phyloP scores from a whole-genome alignment of 2,329 filamentous ascomycete species.

The Sclerotinia minor region DNA sequence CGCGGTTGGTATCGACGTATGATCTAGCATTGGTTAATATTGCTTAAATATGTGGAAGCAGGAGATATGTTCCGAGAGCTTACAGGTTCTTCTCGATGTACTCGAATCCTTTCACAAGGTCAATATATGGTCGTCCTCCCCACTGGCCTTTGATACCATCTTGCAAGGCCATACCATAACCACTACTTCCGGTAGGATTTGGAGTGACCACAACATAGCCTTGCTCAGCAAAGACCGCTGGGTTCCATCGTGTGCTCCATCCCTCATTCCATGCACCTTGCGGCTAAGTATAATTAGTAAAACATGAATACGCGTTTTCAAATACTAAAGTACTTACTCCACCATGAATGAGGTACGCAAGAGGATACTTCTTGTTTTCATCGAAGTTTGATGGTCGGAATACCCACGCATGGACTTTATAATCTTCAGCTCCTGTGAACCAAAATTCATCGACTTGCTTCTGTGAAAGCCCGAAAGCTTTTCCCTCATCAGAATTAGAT shows the following conservation, averaged over 20 bases:
- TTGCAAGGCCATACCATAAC: conserved; percentile 75
- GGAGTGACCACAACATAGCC: conserved; percentile 81
- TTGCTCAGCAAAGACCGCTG: conserved; percentile 81
- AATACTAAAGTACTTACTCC: conserved; percentile 46
- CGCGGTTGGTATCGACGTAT: conserved; percentile 67
- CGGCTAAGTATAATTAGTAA: conserved; percentile 28
- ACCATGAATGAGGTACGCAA: conserved; percentile 79
- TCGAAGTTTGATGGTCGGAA: conserved; percentile 69
- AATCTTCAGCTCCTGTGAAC: conserved; percentile 63
- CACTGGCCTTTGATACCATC: conserved; percentile 78
- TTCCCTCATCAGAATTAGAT: conserved; percentile 65
- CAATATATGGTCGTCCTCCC: conserved; percentile 82
- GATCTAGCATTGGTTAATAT: conserved; percentile 10
- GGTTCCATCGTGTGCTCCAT: conserved; percentile 76
- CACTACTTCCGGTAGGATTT: conserved; percentile 81
- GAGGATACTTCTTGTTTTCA: conserved; percentile 69
- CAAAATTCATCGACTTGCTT: conserved; percentile 68
- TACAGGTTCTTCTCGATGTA: conserved; percentile 65
- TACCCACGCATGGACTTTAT: conserved; percentile 64
- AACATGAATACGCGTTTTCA: not conserved
- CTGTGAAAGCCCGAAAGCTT: conserved; percentile 63
- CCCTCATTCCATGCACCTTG: conserved; percentile 42
- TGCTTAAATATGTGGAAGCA: too few species aligned
- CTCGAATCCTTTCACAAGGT: conserved; percentile 77
- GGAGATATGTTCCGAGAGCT: not conserved